Percentiles rank a stretch among this genome's conserved stretches.
These are phyloP conservation scores for Cystobasidium pallidum DNA, from an alignment of 1,284 basidiomycete genomes.

Conservation along the genomic window DNA sequence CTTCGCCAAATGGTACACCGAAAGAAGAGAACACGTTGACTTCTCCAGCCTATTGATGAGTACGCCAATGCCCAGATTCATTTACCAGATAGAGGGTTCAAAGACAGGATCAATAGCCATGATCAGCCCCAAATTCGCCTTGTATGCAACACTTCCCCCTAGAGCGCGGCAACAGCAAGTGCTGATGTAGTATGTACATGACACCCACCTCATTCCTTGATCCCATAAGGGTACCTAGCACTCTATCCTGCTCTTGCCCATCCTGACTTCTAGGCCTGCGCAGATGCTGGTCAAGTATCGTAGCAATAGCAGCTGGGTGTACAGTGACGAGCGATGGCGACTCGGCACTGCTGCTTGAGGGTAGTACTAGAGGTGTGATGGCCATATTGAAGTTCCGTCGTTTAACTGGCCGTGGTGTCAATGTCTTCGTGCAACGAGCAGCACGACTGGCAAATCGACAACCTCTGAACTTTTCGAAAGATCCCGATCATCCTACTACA, in stretches of 20 bases:
- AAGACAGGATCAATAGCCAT: neutral
- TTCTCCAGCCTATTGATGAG: conserved; percentile 63
- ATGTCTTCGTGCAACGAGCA: too few relatives aligned
- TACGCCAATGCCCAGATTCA: conserved; percentile 41
- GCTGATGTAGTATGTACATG: neutral
- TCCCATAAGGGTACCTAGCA: conserved; percentile 95
- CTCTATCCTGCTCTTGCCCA: conserved; percentile 76
- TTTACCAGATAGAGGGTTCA: neutral
- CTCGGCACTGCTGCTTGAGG: conserved; percentile 25
- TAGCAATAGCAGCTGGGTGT: conserved; percentile 64
- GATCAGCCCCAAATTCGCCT: conserved; percentile 12
- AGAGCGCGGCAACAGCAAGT: conserved; percentile 19
- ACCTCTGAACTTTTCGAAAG: conserved; percentile 23
- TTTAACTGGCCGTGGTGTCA: neutral
- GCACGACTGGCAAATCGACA: neutral
- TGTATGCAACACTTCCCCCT: neutral
- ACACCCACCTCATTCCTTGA: conserved; percentile 66
- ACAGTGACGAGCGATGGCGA: conserved; percentile 31
- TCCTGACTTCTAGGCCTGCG: conserved; percentile 67
- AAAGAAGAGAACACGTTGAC: conserved; percentile 77
- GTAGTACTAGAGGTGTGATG: conserved; percentile 41
- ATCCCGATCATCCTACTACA: conserved; percentile 1
- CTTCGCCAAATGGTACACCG: conserved; percentile 88
- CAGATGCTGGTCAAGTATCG: conserved; percentile 96
- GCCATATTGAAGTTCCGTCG: conserved; percentile 30